Base-by-base conservation (phyloP, 129 eudicot species). In the Tagetes patula region DNA sequence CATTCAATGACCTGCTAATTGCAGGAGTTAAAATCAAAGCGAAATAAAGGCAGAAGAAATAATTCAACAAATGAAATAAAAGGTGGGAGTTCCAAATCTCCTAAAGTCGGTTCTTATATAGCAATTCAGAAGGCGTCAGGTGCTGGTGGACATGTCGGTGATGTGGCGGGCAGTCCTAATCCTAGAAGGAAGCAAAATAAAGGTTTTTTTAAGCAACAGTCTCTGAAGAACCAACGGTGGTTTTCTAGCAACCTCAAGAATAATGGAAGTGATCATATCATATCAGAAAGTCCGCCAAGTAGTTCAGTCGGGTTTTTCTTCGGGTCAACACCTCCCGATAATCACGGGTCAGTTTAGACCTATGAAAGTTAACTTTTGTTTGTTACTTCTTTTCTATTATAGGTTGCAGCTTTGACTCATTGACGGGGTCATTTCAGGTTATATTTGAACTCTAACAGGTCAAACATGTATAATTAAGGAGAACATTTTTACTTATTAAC, bases 261-360 rank as follows among this genome's bases (percentile, higher is more conserved):
- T 75, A 86, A 82, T 67, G 96, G 90, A 67, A 76, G 69, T 69
- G 79, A 77, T 49, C 73, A 85, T 30, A 14, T 67, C 3, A 48
- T 84, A 81, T 87, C 95, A 82, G 92, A 87, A 85, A 93, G 96
- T 78, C 98, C 98, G 48, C 98, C 98, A 60, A 89, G 89, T 76
- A 84, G 78, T 75, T 87, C 96, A 38, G 90, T 92, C 45, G 98
- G 98, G 10, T 92, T 89, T 86, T 92, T 92, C 96, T 92, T 92
- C 68, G 91, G 98, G 66, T 87, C 97, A 55, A 92, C 96, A 50
- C 96, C 98, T 69, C 98, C 96, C 55, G 98, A 93, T n/a, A 87
- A 50, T 82, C 92, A 84, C 54, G 81, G 84, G 98, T 87, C 58
- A 83, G 96, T 77, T 63, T 62, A 63, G 43, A 33, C 48, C 48